Conservation (phyloP, 2,329 filamentous ascomycete genomes). For the Rhexocercosporidium sp. region DNA sequence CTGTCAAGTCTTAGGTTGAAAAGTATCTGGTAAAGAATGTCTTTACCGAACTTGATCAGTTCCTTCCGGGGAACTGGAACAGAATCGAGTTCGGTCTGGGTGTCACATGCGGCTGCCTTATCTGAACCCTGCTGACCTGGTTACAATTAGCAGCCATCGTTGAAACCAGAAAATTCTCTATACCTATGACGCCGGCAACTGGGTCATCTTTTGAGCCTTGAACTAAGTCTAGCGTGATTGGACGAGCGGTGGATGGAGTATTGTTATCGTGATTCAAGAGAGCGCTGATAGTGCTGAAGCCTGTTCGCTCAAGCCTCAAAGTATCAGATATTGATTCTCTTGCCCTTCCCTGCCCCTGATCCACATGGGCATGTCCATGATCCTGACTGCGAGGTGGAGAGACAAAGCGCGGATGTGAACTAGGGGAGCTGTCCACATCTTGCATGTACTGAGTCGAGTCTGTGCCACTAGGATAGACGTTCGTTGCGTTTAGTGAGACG, state of each 20-base stretch:
- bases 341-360: no score
- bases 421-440: no score
- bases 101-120: background rate
- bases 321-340: no score
- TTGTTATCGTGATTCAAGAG: background rate
- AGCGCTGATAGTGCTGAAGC: background rate
- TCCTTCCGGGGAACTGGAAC: background rate
- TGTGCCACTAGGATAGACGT: no score
- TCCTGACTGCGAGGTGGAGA: no score
- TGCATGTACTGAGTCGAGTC: no score
- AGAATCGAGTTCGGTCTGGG: background rate
- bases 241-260: background rate
- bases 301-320: no score
- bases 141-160: background rate
- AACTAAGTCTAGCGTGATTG: background rate
- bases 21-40: conserved; percentile 12
- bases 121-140: no score
- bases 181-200: background rate
- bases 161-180: background rate
- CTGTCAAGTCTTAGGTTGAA: no score
- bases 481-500: background rate
- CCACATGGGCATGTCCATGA: no score
- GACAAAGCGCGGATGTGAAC: no score
- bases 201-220: background rate
- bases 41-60: conserved; percentile 6